Evolutionary conservation across 495 filamentous ascomycete genomes (phyloP).

Genomic region (Penicillium arizonense): DNA sequence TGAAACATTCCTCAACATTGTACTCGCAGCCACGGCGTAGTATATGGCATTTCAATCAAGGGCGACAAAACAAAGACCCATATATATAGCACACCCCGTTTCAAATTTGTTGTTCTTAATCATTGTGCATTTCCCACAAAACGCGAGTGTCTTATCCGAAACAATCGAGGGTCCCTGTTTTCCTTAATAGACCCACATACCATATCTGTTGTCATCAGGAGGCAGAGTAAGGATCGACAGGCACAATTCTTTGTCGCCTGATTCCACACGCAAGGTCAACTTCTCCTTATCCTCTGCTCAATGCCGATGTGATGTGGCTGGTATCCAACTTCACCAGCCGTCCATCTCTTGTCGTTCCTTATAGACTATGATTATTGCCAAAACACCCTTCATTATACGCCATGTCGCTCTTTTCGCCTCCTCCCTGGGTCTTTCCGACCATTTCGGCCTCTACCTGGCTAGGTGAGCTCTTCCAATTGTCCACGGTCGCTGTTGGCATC

Average conservation of each 20-base stretch:
- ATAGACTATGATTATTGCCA: constrained; percentile 4
- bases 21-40: no score
- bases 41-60: no score
- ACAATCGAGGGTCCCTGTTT: background rate
- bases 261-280: background rate
- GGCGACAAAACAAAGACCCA: background rate
- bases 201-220: constrained; percentile 5
- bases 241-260: constrained; percentile 6
- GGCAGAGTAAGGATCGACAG: constrained; percentile 7
- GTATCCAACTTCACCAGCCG: constrained; percentile 12
- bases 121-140: background rate
- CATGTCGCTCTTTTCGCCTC: background rate
- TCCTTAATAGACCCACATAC: constrained; percentile 11
- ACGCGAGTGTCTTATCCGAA: constrained; percentile 6
- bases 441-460: constrained; percentile 7
- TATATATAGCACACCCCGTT: background rate
- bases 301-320: constrained; percentile 5
- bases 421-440: constrained; percentile 10
- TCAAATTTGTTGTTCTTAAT: background rate
- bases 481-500: background rate
- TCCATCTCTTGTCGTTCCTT: background rate
- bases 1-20: no score
- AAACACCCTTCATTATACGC: constrained; percentile 1
- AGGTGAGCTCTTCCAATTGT: constrained; percentile 1
- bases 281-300: constrained; percentile 7